These are phyloP conservation scores for Dinochytrium kinnereticum DNA, from an alignment of 371 early-diverging fungal species.

Conservation along the genomic window DNA sequence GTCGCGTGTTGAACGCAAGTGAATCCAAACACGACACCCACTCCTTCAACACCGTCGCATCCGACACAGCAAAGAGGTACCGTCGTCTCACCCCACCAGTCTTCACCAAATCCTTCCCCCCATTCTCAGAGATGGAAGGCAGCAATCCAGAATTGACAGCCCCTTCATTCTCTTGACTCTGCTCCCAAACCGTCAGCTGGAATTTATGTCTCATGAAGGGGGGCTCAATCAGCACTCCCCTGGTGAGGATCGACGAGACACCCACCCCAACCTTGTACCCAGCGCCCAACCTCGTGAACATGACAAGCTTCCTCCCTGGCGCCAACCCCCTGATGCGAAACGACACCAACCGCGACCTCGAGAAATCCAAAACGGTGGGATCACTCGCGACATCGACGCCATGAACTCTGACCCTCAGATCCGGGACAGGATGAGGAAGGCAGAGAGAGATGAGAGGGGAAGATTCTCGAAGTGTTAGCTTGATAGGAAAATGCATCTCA, in stretches of 20 bases:
- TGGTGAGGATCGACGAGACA: slow-evolving; percentile 63
- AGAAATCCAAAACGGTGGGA: slow-evolving; percentile 50
- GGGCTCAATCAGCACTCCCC: slow-evolving; percentile 68
- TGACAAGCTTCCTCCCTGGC: slow-evolving; percentile 69
- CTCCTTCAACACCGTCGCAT: slow-evolving; percentile 17
- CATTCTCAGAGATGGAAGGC: not conserved
- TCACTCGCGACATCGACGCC: slow-evolving; percentile 10
- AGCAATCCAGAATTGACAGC: not conserved
- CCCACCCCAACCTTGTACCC: slow-evolving; percentile 53
- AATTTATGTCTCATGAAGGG: slow-evolving; percentile 74
- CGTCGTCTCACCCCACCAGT: slow-evolving; percentile 6
- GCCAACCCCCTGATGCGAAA: slow-evolving; percentile 69
- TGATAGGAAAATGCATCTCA: slow-evolving; percentile 60
- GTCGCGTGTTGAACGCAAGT: too few relatives aligned
- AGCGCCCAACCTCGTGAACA: slow-evolving; percentile 61
- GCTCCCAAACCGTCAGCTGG: slow-evolving; percentile 56
- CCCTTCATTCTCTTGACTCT: slow-evolving; percentile 19
- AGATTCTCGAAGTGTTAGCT: slow-evolving; percentile 63
- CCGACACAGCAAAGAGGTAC: slow-evolving; percentile 39
- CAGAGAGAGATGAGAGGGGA: slow-evolving; percentile 66
- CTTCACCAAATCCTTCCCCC: not conserved
- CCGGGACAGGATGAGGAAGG: slow-evolving; percentile 65
- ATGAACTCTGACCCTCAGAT: slow-evolving; percentile 57
- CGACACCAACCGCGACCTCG: slow-evolving; percentile 57
- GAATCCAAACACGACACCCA: slow-evolving; percentile 21